Conservation (phyloP, 495 filamentous ascomycete species). For the Parathielavia hyrcaniae region DNA sequence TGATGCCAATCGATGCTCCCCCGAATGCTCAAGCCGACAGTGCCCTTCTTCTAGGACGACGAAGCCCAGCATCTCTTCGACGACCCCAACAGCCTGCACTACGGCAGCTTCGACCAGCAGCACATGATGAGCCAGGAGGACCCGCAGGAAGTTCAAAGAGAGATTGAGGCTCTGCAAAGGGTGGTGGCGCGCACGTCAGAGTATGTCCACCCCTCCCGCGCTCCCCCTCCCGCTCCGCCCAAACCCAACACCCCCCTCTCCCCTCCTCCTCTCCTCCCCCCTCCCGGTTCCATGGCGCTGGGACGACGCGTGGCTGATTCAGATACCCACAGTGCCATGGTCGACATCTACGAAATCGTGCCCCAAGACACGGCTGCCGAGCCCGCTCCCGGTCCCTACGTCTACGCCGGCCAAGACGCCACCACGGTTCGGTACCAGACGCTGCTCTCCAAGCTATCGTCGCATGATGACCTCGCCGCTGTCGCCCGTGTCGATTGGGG, state of each 20-base stretch:
- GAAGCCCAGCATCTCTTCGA: constrained; percentile 50
- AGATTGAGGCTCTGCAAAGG: constrained; percentile 51
- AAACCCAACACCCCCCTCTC: neutral
- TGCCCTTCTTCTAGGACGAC: constrained; percentile 38
- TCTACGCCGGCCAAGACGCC: constrained; percentile 42
- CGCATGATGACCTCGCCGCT: constrained; percentile 35
- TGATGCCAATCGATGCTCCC: neutral
- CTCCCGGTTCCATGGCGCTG: constrained; percentile 12
- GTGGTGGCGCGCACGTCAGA: constrained; percentile 52
- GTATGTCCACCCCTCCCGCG: constrained; percentile 34
- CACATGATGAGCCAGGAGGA: constrained; percentile 47
- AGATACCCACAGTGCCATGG: constrained; percentile 43
- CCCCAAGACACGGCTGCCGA: constrained; percentile 37
- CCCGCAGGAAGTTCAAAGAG: constrained; percentile 51
- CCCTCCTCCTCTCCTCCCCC: neutral
- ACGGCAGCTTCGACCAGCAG: constrained; percentile 50
- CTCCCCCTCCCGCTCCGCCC: neutral
- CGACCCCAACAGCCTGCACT: constrained; percentile 47
- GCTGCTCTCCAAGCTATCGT: constrained; percentile 46
- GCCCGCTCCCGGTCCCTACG: constrained; percentile 30
- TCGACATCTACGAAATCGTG: constrained; percentile 55
- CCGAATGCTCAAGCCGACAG: constrained; percentile 12
- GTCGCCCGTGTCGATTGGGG: constrained; percentile 44
- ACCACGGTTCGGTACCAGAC: constrained; percentile 46
- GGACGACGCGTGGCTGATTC: constrained; percentile 29